Conservation (phyloP, 352 stramenopile species). For the Pythium brachiatum region DNA sequence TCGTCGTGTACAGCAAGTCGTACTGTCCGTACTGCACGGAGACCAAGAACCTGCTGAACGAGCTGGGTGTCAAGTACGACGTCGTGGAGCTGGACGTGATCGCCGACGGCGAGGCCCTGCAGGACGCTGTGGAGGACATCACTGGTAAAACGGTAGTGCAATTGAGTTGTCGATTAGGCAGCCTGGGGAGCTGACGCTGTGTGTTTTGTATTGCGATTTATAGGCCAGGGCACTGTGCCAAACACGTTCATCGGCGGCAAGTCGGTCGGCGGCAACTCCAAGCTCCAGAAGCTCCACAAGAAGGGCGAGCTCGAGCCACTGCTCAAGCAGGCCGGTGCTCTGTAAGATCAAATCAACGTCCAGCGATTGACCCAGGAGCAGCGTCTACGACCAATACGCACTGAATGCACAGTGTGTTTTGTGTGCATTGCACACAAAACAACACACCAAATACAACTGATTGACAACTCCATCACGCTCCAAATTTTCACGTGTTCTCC, state of each 20-base stretch:
- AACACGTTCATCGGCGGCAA: conserved; percentile 96
- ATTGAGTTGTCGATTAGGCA: too few relatives aligned
- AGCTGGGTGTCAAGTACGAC: conserved; percentile 51
- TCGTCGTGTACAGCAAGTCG: conserved; percentile 92
- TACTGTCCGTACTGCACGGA: conserved; percentile 94
- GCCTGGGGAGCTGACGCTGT: background rate
- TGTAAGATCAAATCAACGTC: conserved; percentile 12
- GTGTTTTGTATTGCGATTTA: background rate
- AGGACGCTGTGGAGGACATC: conserved; percentile 58
- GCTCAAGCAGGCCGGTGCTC: conserved; percentile 58
- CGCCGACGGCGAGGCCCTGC: conserved; percentile 44
- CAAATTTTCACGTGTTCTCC: too few relatives aligned
- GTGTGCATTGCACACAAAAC: too few relatives aligned
- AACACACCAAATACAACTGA: background rate
- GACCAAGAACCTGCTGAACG: conserved; percentile 58
- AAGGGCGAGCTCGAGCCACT: conserved; percentile 87
- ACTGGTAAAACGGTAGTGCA: too few relatives aligned
- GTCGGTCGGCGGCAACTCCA: conserved; percentile 94
- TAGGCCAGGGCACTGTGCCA: conserved; percentile 92
- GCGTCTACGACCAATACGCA: too few relatives aligned
- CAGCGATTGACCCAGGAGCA: too few relatives aligned
- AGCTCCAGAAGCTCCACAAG: conserved; percentile 85
- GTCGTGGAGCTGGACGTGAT: conserved; percentile 67
- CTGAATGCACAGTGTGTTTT: too few relatives aligned
- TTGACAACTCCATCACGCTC: background rate